Percentiles rank a stretch among this genome's conserved stretches.
These are phyloP conservation scores for Xylariaceae sp. DNA, from an alignment of 2,329 filamentous ascomycete genomes.

Conservation along the genomic window DNA sequence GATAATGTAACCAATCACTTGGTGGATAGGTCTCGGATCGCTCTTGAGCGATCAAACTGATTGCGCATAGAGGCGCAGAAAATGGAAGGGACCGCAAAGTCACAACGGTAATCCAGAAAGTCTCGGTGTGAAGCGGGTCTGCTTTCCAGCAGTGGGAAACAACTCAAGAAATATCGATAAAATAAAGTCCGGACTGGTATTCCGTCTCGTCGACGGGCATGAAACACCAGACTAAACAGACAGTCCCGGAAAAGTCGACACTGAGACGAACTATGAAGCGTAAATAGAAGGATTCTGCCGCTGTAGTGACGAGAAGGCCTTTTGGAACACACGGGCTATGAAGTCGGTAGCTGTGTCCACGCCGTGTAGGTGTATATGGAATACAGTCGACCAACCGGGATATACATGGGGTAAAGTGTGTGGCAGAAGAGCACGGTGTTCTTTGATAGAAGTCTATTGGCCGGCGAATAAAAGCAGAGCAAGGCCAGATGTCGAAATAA, in stretches of 20 bases:
- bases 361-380: constrained; percentile 22
- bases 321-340: constrained; percentile 17
- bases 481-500: constrained; percentile 16
- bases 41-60: constrained; percentile 8
- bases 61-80: constrained; percentile 10
- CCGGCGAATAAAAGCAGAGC: constrained; percentile 25
- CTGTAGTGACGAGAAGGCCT: constrained; percentile 5
- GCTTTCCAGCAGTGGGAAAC: neutral
- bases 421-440: constrained; percentile 20
- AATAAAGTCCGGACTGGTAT: constrained; percentile 2
- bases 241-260: constrained; percentile 5
- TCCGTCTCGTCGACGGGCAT: constrained; percentile 9
- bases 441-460: constrained; percentile 17
- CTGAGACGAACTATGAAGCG: constrained; percentile 1
- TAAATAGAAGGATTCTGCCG: constrained; percentile 15
- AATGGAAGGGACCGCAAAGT: neutral
- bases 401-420: constrained; percentile 24
- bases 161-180: neutral
- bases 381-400: constrained; percentile 20
- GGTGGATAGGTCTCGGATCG: neutral
- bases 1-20: neutral
- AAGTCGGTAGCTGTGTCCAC: constrained; percentile 24
- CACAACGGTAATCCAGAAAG: constrained; percentile 8
- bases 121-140: constrained; percentile 1
- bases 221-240: constrained; percentile 3